A percentile compares a stretch with the other conserved stretches of the same genome.
Evolutionary conservation across 208 protist species (phyloP).

Genomic region (Crithidia acanthocephali): DNA sequence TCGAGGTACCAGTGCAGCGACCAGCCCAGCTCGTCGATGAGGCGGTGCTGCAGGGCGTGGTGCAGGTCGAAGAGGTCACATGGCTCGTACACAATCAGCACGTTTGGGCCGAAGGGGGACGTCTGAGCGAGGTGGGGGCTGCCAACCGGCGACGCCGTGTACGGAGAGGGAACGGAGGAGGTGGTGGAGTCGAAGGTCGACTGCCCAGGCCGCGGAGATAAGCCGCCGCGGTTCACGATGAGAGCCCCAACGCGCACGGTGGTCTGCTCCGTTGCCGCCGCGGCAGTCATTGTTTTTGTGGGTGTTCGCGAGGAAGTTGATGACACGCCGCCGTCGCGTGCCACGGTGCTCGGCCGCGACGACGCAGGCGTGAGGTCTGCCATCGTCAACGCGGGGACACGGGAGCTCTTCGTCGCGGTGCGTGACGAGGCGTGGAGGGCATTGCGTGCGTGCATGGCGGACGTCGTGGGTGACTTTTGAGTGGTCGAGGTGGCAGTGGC

Average conservation of each 20-base stretch:
- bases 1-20: conserved; percentile 36
- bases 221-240: background rate
- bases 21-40: conserved; percentile 29
- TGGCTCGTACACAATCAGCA: conserved; percentile 6
- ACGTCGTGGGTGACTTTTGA: background rate
- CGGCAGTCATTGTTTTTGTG: background rate
- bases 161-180: background rate
- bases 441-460: background rate
- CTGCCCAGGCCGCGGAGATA: background rate
- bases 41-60: conserved; percentile 28
- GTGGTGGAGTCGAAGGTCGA: background rate
- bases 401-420: conserved; percentile 2
- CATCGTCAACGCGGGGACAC: conserved; percentile 1
- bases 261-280: background rate
- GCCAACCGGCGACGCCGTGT: background rate
- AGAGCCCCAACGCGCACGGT: background rate
- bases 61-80: conserved; percentile 32
- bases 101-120: conserved; percentile 9
- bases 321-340: background rate
- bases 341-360: background rate
- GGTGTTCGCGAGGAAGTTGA: background rate
- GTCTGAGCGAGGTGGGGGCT: background rate
- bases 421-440: background rate
- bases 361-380: background rate
- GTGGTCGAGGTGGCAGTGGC: background rate